Percentiles rank a stretch among this genome's conserved stretches.
Conservation (phyloP, 805 yeast species). For the Candida parachauliodes region DNA sequence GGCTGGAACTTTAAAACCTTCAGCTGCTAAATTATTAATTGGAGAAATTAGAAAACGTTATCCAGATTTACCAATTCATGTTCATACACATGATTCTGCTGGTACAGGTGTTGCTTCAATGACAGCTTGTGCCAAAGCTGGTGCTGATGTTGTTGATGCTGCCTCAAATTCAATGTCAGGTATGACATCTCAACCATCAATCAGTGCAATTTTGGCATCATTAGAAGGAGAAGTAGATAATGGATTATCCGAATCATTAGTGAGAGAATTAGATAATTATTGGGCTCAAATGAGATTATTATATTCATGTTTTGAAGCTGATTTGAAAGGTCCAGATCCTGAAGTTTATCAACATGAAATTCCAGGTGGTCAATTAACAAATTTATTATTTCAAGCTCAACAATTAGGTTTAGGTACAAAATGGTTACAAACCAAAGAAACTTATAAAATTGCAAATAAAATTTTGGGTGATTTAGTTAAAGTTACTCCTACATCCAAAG, state of each 20-base stretch:
- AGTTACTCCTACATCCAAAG: constrained; percentile 99
- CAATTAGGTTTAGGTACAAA: constrained; percentile 96
- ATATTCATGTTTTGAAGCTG: constrained; percentile 97
- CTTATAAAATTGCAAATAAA: constrained; percentile 86
- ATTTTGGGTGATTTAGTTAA: constrained; percentile 95
- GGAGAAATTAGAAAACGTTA: constrained; percentile 78
- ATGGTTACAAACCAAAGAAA: constrained; percentile 95
- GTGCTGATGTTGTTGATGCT: constrained; percentile 98
- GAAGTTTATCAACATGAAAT: constrained; percentile 98
- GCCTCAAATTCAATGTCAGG: constrained; percentile 98
- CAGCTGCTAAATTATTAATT: constrained; percentile 81
- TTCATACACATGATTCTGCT: constrained; percentile 98
- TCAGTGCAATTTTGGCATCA: constrained; percentile 89
- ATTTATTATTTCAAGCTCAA: constrained; percentile 97
- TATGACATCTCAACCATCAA: constrained; percentile 96
- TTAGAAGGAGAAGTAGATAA: constrained; percentile 81
- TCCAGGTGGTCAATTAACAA: constrained; percentile 99
- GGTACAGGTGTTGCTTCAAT: constrained; percentile 98
- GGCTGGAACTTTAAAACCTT: constrained; percentile 99
- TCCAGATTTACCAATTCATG: constrained; percentile 95
- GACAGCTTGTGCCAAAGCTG: constrained; percentile 91
- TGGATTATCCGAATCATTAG: constrained; percentile 61
- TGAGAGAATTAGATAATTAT: constrained; percentile 85
- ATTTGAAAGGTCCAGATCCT: constrained; percentile 98
- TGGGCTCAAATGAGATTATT: constrained; percentile 99